These are phyloP conservation scores for Globisporangium apiculatum DNA, from an alignment of 352 stramenopile genomes.

Conservation along the genomic window DNA sequence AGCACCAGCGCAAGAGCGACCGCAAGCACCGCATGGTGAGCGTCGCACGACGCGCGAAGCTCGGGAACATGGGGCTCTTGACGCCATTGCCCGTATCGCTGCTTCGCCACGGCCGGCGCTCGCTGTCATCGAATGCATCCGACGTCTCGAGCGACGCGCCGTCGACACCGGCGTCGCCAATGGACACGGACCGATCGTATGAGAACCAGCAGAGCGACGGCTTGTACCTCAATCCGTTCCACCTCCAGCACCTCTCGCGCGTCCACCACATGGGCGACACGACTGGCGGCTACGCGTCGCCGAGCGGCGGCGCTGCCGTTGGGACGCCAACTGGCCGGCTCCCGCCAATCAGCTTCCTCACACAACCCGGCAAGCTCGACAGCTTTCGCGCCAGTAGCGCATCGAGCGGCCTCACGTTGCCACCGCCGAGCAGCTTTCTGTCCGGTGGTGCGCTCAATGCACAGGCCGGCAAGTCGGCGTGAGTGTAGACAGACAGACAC, in stretches of 20 bases:
- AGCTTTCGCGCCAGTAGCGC: slow-evolving; percentile 43
- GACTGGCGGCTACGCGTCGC: slow-evolving; percentile 6
- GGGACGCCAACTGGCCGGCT: slow-evolving; percentile 33
- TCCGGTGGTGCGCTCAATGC: slow-evolving; percentile 20
- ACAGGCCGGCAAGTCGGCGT: slow-evolving; percentile 53
- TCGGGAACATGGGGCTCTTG: slow-evolving; percentile 41
- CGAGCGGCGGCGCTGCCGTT: background rate
- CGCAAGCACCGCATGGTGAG: slow-evolving; percentile 82
- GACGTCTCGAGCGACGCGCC: slow-evolving; percentile 24
- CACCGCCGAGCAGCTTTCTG: slow-evolving; percentile 50
- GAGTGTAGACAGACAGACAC: slow-evolving; percentile 4
- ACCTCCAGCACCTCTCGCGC: slow-evolving; percentile 8
- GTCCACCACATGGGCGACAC: slow-evolving; percentile 2
- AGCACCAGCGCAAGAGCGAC: slow-evolving; percentile 84
- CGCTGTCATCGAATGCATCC: slow-evolving; percentile 21
- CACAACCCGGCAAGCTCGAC: slow-evolving; percentile 55
- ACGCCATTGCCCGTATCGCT: slow-evolving; percentile 17
- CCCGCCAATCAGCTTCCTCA: slow-evolving; percentile 74
- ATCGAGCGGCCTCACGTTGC: slow-evolving; percentile 17
- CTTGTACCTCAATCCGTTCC: slow-evolving; percentile 7
- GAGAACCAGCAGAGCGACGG: slow-evolving; percentile 6
- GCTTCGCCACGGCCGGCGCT: slow-evolving; percentile 13
- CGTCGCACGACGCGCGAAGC: slow-evolving; percentile 63
- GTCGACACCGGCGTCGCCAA: slow-evolving; percentile 27
- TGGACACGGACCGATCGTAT: slow-evolving; percentile 17